phyloP scores from a whole-genome alignment of 768 basidiomycete genomes.

The Phylloporus sp. region DNA sequence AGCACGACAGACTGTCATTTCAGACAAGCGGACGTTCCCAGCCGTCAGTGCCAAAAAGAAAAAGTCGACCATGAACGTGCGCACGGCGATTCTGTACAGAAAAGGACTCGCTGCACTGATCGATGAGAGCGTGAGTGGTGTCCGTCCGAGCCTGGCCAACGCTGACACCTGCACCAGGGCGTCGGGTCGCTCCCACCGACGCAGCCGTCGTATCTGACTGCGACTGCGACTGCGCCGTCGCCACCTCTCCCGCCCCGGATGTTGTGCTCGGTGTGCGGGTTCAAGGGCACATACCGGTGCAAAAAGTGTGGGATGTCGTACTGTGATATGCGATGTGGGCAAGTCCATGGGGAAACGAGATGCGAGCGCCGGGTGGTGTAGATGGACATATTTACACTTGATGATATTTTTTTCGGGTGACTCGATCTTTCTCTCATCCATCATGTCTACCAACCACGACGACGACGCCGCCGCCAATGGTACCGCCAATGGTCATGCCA shows the following conservation, averaged over 20 bases:
- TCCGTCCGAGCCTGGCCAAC: background rate
- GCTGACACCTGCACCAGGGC: constrained; percentile 40
- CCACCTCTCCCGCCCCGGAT: constrained; percentile 62
- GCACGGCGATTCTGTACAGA: constrained; percentile 76
- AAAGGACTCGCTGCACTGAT: constrained; percentile 72
- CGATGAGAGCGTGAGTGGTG: constrained; percentile 71
- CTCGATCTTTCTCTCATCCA: constrained; percentile 6
- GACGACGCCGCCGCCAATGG: constrained; percentile 46
- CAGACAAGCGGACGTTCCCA: constrained; percentile 61
- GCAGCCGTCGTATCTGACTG: constrained; percentile 70
- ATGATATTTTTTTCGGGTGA: constrained; percentile 6
- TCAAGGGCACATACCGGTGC: constrained; percentile 78
- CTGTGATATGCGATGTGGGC: constrained; percentile 70
- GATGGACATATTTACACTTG: constrained; percentile 6
- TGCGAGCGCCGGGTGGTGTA: constrained; percentile 72
- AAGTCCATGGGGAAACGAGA: constrained; percentile 72
- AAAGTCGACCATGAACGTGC: constrained; percentile 78
- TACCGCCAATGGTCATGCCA: constrained; percentile 37
- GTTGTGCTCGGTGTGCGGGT: constrained; percentile 85
- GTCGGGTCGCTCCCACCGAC: constrained; percentile 50
- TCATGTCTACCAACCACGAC: constrained; percentile 54
- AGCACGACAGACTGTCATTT: constrained; percentile 67
- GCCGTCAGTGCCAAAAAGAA: constrained; percentile 46
- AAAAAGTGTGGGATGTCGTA: constrained; percentile 72
- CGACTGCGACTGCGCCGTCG: constrained; percentile 60